Percentiles rank a stretch among this genome's conserved stretches.
Conservation (phyloP, 352 stramenopile species). For the Thalassiosira livingstoniorum region DNA sequence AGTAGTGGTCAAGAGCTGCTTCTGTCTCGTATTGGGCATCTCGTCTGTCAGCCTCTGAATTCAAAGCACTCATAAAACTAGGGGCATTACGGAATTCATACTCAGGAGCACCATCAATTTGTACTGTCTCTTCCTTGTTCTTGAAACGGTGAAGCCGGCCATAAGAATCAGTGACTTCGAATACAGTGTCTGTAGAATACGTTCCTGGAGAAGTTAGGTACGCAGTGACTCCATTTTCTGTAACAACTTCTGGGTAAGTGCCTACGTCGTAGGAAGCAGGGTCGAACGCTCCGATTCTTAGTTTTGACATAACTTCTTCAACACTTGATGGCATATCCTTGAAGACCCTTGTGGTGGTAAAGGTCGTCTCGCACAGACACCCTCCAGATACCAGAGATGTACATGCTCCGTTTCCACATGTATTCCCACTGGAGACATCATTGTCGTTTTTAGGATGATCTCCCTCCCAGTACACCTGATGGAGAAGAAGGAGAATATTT, state of each 20-base stretch:
- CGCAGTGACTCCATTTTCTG: constrained; percentile 58
- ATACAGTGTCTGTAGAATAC: constrained; percentile 56
- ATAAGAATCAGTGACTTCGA: constrained; percentile 62
- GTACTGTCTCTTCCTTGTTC: constrained; percentile 61
- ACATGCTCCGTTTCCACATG: constrained; percentile 51
- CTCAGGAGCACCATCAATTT: constrained; percentile 42
- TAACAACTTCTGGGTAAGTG: constrained; percentile 42
- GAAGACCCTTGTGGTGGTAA: constrained; percentile 59
- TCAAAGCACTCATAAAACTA: constrained; percentile 68
- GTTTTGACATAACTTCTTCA: constrained; percentile 62
- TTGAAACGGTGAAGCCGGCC: constrained; percentile 44
- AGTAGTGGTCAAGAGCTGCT: constrained; percentile 48
- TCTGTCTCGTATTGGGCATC: constrained; percentile 79
- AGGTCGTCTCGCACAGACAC: constrained; percentile 58
- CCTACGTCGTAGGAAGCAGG: constrained; percentile 44
- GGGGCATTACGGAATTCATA: constrained; percentile 72
- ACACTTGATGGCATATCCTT: constrained; percentile 58
- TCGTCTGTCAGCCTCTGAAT: constrained; percentile 40
- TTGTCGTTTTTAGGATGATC: constrained; percentile 54
- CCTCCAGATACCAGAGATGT: constrained; percentile 50
- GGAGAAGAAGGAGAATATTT: too few species aligned
- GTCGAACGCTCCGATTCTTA: constrained; percentile 63
- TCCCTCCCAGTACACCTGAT: constrained; percentile 63
- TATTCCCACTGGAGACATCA: constrained; percentile 52
- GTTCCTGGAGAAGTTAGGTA: constrained; percentile 38